phyloP scores from a whole-genome alignment of 352 stramenopile genomes.

The Globisporangium heterothallicum region DNA sequence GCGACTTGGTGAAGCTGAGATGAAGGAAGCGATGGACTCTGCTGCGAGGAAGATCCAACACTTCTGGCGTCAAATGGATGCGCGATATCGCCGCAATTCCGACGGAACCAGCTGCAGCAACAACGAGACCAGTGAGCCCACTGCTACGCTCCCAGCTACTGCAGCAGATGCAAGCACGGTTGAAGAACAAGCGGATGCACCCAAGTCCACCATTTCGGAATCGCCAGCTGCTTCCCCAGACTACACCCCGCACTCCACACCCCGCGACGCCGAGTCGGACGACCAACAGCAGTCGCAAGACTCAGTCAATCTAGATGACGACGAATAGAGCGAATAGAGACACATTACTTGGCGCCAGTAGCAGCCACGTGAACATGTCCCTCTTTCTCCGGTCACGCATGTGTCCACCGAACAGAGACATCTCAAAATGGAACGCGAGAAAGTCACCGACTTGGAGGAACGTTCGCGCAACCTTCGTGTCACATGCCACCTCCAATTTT shows the following conservation, averaged over 20 bases:
- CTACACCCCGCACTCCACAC: slow-evolving; percentile 8
- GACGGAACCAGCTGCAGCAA: background rate
- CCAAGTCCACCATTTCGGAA: background rate
- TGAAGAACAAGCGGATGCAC: background rate
- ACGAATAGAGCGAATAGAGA: too few species aligned
- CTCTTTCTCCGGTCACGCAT: too few species aligned
- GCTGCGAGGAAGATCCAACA: slow-evolving; percentile 16
- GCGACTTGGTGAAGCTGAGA: slow-evolving; percentile 1
- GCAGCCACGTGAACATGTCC: too few species aligned
- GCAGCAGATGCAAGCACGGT: background rate
- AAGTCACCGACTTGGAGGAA: background rate
- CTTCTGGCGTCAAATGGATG: slow-evolving; percentile 16
- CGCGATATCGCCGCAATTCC: background rate
- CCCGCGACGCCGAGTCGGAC: slow-evolving; percentile 1
- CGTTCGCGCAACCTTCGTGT: slow-evolving; percentile 2
- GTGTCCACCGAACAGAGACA: too few species aligned
- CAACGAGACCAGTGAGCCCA: background rate
- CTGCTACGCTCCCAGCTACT: background rate
- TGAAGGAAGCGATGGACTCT: slow-evolving; percentile 11
- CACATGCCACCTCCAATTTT: background rate
- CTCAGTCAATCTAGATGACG: too few species aligned
- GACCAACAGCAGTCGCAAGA: slow-evolving; percentile 2
- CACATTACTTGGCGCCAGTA: too few species aligned
- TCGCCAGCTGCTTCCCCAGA: background rate
- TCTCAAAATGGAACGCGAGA: slow-evolving; percentile 1